phyloP scores from a whole-genome alignment of 2,329 filamentous ascomycete genomes.

The Ascochyta clinopodiicola region DNA sequence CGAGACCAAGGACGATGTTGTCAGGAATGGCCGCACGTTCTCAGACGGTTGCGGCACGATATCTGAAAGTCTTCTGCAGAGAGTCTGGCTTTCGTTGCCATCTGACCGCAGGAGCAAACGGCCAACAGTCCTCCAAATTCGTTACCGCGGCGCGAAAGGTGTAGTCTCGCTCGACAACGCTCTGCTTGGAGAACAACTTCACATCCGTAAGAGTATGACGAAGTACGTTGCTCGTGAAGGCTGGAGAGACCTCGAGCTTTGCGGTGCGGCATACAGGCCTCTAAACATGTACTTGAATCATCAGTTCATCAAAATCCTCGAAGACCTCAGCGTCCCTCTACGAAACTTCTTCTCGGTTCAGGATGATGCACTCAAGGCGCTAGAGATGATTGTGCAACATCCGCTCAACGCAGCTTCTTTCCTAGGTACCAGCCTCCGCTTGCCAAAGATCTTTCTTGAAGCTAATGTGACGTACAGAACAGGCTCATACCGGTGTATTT shows the following conservation, averaged over 20 bases:
- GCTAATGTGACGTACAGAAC: slow-evolving; percentile 41
- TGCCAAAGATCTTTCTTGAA: background rate
- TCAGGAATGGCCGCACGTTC: slow-evolving; percentile 66
- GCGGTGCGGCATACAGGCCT: slow-evolving; percentile 70
- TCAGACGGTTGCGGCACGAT: slow-evolving; percentile 83
- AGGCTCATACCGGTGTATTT: slow-evolving; percentile 65
- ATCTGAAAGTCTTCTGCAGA: slow-evolving; percentile 64
- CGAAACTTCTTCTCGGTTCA: slow-evolving; percentile 71
- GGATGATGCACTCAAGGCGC: slow-evolving; percentile 62
- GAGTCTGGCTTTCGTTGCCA: slow-evolving; percentile 65
- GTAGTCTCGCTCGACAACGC: slow-evolving; percentile 65
- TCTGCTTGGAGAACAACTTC: slow-evolving; percentile 63
- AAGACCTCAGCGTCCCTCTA: slow-evolving; percentile 71
- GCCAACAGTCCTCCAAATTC: slow-evolving; percentile 67
- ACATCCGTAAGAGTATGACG: slow-evolving; percentile 75
- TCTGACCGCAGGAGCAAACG: slow-evolving; percentile 48
- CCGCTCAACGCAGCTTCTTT: slow-evolving; percentile 70
- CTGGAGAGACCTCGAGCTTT: slow-evolving; percentile 69
- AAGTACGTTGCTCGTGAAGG: slow-evolving; percentile 68
- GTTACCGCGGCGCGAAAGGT: slow-evolving; percentile 74
- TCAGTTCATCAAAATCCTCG: slow-evolving; percentile 83
- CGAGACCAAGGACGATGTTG: slow-evolving; percentile 60
- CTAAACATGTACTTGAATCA: slow-evolving; percentile 76
- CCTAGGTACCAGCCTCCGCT: slow-evolving; percentile 47
- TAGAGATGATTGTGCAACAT: slow-evolving; percentile 66